Evolutionary conservation across 1,284 basidiomycete genomes (phyloP).

Genomic region (Rhodotorula sp.): DNA sequence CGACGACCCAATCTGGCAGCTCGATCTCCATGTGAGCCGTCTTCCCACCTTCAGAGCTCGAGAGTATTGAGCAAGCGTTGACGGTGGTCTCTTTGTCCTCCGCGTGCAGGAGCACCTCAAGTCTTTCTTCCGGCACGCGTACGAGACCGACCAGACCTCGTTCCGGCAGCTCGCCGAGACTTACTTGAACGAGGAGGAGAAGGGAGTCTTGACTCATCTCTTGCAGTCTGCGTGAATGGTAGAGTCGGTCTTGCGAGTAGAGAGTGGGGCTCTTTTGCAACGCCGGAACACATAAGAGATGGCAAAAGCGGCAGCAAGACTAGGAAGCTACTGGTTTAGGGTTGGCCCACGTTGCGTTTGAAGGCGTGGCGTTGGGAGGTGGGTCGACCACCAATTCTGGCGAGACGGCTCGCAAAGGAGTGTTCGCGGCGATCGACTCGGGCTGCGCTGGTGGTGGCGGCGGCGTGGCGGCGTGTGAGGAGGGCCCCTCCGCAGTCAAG

Average conservation of each 20-base stretch:
- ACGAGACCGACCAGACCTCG: conserved; percentile 60
- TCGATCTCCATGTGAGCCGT: conserved; percentile 75
- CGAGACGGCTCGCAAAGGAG: too few relatives aligned
- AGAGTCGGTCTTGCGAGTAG: too few relatives aligned
- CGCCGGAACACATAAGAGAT: too few relatives aligned
- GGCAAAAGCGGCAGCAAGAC: too few relatives aligned
- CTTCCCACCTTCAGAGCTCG: background rate
- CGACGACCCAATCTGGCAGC: conserved; percentile 79
- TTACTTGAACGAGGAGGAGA: conserved; percentile 32
- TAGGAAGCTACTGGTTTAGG: too few relatives aligned
- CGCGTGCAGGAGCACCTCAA: conserved; percentile 63
- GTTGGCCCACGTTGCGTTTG: too few relatives aligned
- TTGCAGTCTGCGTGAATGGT: conserved; percentile 7
- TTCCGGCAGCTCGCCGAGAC: conserved; percentile 35
- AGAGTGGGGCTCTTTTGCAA: too few relatives aligned
- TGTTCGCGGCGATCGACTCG: too few relatives aligned
- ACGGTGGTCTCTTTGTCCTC: background rate
- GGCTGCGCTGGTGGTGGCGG: too few relatives aligned
- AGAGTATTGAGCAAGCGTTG: conserved; percentile 12
- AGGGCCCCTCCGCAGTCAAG: background rate
- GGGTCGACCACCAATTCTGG: too few relatives aligned
- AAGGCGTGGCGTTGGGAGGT: too few relatives aligned
- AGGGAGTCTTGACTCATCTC: conserved; percentile 20
- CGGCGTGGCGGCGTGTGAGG: background rate
- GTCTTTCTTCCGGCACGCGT: conserved; percentile 68